Percentiles rank a stretch among this genome's conserved stretches.
phyloP scores from a whole-genome alignment of 305 asterid species.

The Fraxinus albicans region DNA sequence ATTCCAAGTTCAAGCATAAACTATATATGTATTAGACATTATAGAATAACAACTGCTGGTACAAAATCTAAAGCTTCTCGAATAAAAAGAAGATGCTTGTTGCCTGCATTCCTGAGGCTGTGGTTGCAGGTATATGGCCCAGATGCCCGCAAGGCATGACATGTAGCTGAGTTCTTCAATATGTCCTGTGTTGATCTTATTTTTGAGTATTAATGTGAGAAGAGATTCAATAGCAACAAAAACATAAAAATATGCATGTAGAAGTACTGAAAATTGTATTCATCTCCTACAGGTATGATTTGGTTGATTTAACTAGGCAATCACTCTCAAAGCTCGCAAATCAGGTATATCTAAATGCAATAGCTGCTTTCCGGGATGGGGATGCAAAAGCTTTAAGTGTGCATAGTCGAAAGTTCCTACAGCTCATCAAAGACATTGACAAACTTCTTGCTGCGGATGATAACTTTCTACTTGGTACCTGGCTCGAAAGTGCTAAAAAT shows the following conservation, averaged over 20 bases:
- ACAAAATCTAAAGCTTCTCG: not conserved
- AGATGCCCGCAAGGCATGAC: not conserved
- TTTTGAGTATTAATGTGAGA: not conserved
- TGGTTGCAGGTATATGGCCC: not conserved
- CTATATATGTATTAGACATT: not conserved
- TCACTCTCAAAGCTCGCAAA: conserved; percentile 91
- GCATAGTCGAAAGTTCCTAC: conserved; percentile 63
- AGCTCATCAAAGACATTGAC: conserved; percentile 87
- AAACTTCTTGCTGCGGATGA: conserved; percentile 79
- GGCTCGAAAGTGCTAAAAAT: conserved; percentile 85
- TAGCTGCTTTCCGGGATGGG: conserved; percentile 57
- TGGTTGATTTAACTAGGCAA: conserved; percentile 93
- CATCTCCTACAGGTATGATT: conserved; percentile 68
- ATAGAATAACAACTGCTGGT: not conserved
- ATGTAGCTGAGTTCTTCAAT: not conserved
- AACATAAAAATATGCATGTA: not conserved
- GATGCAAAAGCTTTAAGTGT: conserved; percentile 52
- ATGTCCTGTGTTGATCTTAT: not conserved
- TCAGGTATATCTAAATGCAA: conserved; percentile 73
- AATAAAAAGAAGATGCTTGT: not conserved
- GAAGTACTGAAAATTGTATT: conserved; percentile 13
- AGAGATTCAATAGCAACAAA: not conserved
- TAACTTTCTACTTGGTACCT: conserved; percentile 82
- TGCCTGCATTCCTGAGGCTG: not conserved
- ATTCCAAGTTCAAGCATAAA: not conserved